Percentiles rank a stretch among this genome's conserved stretches.
These are phyloP conservation scores for Hericium coralloides DNA, from an alignment of 768 basidiomycete species.

Conservation along the genomic window DNA sequence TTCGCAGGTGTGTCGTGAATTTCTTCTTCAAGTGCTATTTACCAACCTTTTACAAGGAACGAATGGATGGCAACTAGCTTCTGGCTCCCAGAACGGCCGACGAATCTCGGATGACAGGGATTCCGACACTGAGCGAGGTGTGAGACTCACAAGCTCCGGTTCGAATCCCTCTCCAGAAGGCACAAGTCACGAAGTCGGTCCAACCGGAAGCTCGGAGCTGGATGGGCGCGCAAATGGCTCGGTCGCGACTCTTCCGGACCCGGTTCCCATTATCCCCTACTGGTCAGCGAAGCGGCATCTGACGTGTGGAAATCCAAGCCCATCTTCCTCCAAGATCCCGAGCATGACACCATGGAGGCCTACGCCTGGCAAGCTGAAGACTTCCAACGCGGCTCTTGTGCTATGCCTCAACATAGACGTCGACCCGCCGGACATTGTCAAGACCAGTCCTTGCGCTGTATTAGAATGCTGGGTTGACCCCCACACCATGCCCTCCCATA, in stretches of 20 bases:
- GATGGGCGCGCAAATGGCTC: constrained; percentile 22
- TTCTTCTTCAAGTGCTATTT: not conserved
- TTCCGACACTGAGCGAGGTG: constrained; percentile 25
- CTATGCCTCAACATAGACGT: constrained; percentile 96
- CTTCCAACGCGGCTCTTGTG: constrained; percentile 79
- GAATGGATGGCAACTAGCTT: constrained; percentile 7
- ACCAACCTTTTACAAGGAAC: constrained; percentile 4
- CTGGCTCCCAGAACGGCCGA: constrained; percentile 11
- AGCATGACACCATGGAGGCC: constrained; percentile 75
- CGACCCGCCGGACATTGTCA: constrained; percentile 95
- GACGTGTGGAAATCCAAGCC: constrained; percentile 80
- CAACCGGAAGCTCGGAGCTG: constrained; percentile 21
- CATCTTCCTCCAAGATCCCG: constrained; percentile 54
- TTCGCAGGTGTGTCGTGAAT: not conserved
- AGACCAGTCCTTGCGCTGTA: constrained; percentile 92
- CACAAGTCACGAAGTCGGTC: constrained; percentile 12
- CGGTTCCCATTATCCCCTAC: constrained; percentile 61
- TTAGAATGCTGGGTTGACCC: constrained; percentile 98
- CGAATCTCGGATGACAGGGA: constrained; percentile 15
- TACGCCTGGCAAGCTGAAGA: constrained; percentile 81
- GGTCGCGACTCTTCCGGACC: constrained; percentile 24
- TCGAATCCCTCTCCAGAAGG: constrained; percentile 23
- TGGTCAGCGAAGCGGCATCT: constrained; percentile 88
- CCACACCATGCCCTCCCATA: constrained; percentile 81
- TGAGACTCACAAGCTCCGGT: constrained; percentile 19